Evolutionary conservation across 2,329 filamentous ascomycete genomes (phyloP).

Genomic region (Blastomyces gilchristii): DNA sequence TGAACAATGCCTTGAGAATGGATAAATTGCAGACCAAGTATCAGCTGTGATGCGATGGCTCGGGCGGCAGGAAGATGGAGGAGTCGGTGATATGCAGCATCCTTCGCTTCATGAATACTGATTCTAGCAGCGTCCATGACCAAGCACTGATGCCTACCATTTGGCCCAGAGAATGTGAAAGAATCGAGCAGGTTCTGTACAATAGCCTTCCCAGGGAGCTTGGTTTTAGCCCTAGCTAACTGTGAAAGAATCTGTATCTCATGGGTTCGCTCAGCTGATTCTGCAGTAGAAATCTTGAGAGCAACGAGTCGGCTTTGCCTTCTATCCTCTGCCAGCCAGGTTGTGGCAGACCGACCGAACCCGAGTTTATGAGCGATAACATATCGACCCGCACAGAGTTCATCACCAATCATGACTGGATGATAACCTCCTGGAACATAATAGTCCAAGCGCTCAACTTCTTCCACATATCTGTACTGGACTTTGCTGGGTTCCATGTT

Average conservation of each 20-base stretch:
- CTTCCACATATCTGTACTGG: slow-evolving; percentile 8
- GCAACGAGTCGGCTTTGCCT: no score
- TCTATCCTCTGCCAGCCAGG: no score
- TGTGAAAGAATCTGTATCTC: slow-evolving; percentile 12
- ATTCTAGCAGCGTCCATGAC: slow-evolving; percentile 16
- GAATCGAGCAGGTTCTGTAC: slow-evolving; percentile 16
- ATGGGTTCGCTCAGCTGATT: slow-evolving; percentile 9
- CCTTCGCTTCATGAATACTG: slow-evolving; percentile 17
- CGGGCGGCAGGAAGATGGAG: slow-evolving; percentile 14
- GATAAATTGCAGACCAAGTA: slow-evolving; percentile 18
- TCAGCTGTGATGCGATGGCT: slow-evolving; percentile 18
- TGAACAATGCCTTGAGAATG: slow-evolving; percentile 22
- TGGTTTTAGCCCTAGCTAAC: slow-evolving; percentile 8
- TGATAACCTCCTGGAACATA: slow-evolving; percentile 12
- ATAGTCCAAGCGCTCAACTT: slow-evolving; percentile 13
- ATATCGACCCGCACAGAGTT: slow-evolving; percentile 12
- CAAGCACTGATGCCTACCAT: slow-evolving; percentile 19
- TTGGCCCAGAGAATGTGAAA: slow-evolving; percentile 17
- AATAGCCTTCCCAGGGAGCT: slow-evolving; percentile 12
- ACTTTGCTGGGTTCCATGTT: slow-evolving; percentile 8
- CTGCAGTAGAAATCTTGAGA: slow-evolving; percentile 11
- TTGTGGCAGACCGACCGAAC: slow-evolving; percentile 8
- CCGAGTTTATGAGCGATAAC: slow-evolving; percentile 15
- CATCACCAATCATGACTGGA: slow-evolving; percentile 12
- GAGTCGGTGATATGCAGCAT: slow-evolving; percentile 14